Conservation (phyloP, 805 yeast genomes). For the Wickerhamomyces rabaulensis region DNA sequence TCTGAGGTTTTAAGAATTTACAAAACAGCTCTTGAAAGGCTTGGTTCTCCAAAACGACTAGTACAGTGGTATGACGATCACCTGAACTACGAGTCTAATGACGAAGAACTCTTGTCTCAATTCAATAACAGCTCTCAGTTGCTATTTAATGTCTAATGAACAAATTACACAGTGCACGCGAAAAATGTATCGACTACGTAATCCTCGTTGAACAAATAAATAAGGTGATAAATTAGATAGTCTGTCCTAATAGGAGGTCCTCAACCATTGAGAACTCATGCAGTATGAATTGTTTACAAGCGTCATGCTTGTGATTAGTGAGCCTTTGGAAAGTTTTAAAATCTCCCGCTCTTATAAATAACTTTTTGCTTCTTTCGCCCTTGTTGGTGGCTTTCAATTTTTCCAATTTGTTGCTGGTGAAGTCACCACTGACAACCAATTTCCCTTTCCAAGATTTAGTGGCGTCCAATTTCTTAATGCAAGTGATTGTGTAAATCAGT, state of each 20-base stretch:
- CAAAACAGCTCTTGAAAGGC: not conserved
- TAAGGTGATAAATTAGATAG: too few relatives aligned
- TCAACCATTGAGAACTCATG: conserved; percentile 1
- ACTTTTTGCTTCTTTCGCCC: not conserved
- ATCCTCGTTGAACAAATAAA: not conserved
- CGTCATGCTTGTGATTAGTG: not conserved
- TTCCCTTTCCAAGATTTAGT: conserved; percentile 4
- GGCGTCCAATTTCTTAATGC: conserved; percentile 5
- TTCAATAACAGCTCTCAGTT: not conserved
- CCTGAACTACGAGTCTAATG: not conserved
- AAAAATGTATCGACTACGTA: too few relatives aligned
- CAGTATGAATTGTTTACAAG: conserved; percentile 1
- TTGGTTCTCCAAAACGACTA: not conserved
- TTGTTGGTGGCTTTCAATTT: not conserved
- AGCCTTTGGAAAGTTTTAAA: conserved; percentile 2
- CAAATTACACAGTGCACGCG: too few relatives aligned
- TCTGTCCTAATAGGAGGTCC: not conserved
- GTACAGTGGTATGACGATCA: conserved; percentile 1
- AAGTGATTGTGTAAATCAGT: conserved; percentile 6
- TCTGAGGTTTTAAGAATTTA: not conserved
- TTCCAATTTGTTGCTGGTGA: not conserved
- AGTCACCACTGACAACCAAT: conserved; percentile 2
- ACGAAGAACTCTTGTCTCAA: not conserved
- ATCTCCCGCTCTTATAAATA: conserved; percentile 1
- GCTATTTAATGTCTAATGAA: not conserved